Conservation (phyloP, 2,329 filamentous ascomycete species). For the Penicillium capsulatum region DNA sequence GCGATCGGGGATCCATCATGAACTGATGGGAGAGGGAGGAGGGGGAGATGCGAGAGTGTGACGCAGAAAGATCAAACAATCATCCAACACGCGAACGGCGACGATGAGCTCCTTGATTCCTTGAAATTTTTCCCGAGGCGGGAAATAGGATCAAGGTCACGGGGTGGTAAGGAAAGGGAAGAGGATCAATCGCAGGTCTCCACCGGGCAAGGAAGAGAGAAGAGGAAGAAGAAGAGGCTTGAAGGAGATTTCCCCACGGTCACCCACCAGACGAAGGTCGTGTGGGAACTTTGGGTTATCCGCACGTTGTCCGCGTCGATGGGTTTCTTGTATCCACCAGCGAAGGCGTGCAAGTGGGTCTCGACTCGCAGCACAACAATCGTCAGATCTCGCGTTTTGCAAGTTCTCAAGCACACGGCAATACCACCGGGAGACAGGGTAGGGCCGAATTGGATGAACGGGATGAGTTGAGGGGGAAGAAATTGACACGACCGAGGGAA, state of each 20-base stretch:
- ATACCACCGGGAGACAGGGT: too few species aligned
- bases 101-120: conserved; percentile 8
- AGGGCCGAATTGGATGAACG: conserved; percentile 1
- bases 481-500: conserved; percentile 4
- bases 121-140: conserved; percentile 20
- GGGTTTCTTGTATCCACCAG: conserved; percentile 38
- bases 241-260: conserved; percentile 38
- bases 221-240: conserved; percentile 33
- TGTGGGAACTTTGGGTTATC: conserved; percentile 40
- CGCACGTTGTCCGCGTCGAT: conserved; percentile 40
- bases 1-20: conserved; percentile 43
- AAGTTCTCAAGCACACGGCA: too few species aligned
- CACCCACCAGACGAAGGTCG: conserved; percentile 36
- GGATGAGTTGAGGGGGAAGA: conserved; percentile 4
- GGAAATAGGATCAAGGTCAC: conserved; percentile 18
- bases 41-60: conserved; percentile 7
- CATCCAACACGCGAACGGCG: conserved; percentile 28
- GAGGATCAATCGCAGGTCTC: conserved; percentile 27
- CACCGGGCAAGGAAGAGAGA: conserved; percentile 25
- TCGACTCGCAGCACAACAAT: conserved; percentile 29
- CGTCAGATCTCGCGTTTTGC: conserved; percentile 36
- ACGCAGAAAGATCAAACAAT: conserved; percentile 29
- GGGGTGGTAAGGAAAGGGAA: conserved; percentile 1
- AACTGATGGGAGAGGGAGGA: conserved; percentile 14
- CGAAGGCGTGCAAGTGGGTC: conserved; percentile 39